Percentiles rank a stretch among this genome's conserved stretches.
Conservation (phyloP, 805 yeast genomes). For the Huiozyma sinensis region DNA sequence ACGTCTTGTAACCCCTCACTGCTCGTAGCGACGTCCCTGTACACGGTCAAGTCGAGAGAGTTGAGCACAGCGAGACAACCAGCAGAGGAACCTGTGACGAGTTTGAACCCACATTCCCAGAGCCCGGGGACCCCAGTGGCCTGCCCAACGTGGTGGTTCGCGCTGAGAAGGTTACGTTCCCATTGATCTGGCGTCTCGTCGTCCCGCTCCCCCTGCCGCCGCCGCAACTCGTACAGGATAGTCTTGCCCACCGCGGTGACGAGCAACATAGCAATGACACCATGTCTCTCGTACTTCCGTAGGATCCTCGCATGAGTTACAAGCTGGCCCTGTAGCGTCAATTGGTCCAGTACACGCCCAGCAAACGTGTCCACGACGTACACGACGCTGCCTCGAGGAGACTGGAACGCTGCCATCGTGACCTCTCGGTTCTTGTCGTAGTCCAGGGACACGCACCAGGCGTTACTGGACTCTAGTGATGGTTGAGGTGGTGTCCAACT, state of each 20-base stretch:
- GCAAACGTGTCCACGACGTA: constrained; percentile 3
- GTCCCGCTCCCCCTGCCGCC: too few relatives aligned
- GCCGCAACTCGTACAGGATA: constrained; percentile 14
- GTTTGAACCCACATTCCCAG: constrained; percentile 11
- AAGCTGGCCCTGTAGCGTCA: constrained; percentile 16
- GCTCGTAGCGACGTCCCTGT: constrained; percentile 6
- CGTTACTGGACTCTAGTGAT: not conserved
- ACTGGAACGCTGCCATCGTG: not conserved
- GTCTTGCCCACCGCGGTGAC: constrained; percentile 17
- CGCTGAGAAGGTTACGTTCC: constrained; percentile 13
- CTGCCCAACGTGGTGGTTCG: constrained; percentile 12
- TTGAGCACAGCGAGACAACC: constrained; percentile 15
- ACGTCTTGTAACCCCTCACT: not conserved
- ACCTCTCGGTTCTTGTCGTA: constrained; percentile 1
- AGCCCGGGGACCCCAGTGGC: constrained; percentile 9
- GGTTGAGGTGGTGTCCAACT: not conserved
- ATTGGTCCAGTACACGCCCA: constrained; percentile 10
- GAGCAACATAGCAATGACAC: constrained; percentile 11
- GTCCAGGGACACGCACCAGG: constrained; percentile 3
- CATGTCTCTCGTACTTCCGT: constrained; percentile 5
- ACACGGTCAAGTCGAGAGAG: constrained; percentile 12
- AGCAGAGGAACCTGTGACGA: constrained; percentile 12
- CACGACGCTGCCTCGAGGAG: not conserved
- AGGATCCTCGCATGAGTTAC: constrained; percentile 11
- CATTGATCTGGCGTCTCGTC: constrained; percentile 3